Conservation (phyloP, 192 early-diverging fungal genomes). For the Allomyces arbusculus region DNA sequence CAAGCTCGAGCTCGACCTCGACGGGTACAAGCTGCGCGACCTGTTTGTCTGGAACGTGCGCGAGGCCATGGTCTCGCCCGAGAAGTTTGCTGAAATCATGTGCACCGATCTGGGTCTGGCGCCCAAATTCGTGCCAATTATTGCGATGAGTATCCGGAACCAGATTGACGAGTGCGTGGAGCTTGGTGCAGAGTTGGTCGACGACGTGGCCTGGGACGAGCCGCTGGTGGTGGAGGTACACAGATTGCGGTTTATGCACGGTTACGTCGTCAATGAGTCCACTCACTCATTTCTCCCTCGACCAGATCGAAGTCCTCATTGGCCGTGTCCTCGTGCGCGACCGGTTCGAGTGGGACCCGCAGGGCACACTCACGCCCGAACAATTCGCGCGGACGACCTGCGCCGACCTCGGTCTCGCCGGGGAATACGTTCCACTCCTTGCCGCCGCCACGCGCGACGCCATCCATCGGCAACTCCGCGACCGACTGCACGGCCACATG, state of each 20-base stretch:
- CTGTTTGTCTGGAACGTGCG: not conserved
- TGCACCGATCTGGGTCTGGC: not conserved
- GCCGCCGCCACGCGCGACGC: not conserved
- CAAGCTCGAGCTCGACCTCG: not conserved
- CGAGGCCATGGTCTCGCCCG: not conserved
- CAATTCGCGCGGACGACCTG: not conserved
- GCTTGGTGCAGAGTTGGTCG: not conserved
- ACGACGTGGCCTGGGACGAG: not conserved
- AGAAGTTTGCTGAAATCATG: not conserved
- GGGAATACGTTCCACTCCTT: not conserved
- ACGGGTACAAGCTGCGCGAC: not conserved
- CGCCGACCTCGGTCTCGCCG: not conserved
- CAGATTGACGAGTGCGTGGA: not conserved
- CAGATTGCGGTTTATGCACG: not conserved
- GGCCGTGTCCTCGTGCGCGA: not conserved
- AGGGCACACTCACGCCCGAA: not conserved
- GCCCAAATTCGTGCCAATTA: not conserved
- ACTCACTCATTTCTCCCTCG: not conserved
- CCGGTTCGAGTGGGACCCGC: not conserved
- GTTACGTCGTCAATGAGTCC: not conserved
- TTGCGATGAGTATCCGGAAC: not conserved
- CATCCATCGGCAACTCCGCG: too few species aligned
- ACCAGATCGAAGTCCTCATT: not conserved
- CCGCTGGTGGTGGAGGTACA: not conserved
- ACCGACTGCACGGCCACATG: too few species aligned